A percentile compares a stretch with the other conserved stretches of the same genome.
These are phyloP conservation scores for Fusarium graminum DNA, from an alignment of 2,329 filamentous ascomycete genomes.

Conservation along the genomic window DNA sequence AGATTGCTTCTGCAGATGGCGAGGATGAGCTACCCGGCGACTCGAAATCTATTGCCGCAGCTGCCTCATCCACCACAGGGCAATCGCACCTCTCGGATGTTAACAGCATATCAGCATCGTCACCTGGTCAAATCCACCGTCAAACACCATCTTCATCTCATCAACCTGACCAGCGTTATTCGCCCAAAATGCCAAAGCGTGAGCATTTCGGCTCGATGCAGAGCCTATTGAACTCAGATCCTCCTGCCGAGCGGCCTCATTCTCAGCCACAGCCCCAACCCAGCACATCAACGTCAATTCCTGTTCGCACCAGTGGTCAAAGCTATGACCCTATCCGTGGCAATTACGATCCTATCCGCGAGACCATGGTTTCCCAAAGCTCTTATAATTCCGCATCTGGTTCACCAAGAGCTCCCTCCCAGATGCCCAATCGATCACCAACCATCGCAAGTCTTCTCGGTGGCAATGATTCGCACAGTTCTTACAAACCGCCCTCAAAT, in stretches of 20 bases:
- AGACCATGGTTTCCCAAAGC: constrained; percentile 69
- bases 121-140: constrained; percentile 50
- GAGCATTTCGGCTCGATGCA: constrained; percentile 67
- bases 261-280: constrained; percentile 40
- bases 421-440: constrained; percentile 70
- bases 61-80: constrained; percentile 42
- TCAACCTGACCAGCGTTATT: constrained; percentile 52
- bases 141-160: constrained; percentile 45
- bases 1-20: constrained; percentile 59
- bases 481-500: constrained; percentile 46
- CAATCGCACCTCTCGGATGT: constrained; percentile 45
- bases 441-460: constrained; percentile 90
- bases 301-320: constrained; percentile 77
- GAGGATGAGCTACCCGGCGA: constrained; percentile 55
- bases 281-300: constrained; percentile 60
- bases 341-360: constrained; percentile 74
- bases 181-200: constrained; percentile 65
- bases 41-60: constrained; percentile 53
- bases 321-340: constrained; percentile 92
- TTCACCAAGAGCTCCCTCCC: constrained; percentile 63
- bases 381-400: constrained; percentile 60
- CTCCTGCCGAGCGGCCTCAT: constrained; percentile 43
- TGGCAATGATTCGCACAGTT: constrained; percentile 46
- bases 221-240: constrained; percentile 68
- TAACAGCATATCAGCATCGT: constrained; percentile 45